A percentile compares a stretch with the other conserved stretches of the same genome.
Conservation (phyloP, 257 asterid species). For the Handroanthus guayacan region DNA sequence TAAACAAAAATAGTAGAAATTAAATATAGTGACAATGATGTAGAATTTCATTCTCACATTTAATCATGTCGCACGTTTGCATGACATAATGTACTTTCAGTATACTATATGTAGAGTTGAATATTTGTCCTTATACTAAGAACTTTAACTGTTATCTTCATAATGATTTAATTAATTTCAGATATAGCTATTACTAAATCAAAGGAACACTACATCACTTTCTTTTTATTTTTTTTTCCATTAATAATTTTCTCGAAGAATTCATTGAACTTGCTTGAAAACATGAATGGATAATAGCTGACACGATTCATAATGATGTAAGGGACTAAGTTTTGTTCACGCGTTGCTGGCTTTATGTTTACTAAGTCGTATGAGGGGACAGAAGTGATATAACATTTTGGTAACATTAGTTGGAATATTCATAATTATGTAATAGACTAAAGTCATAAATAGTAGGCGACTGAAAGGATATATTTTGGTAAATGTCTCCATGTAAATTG, state of each 20-base stretch:
- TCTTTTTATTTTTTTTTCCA: neutral
- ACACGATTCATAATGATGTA: slow-evolving; percentile 5
- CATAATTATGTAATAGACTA: neutral
- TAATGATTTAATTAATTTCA: neutral
- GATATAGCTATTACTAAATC: neutral
- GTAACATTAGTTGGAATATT: neutral
- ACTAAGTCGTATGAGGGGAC: slow-evolving; percentile 7
- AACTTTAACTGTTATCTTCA: too few relatives aligned
- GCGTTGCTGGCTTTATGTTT: neutral
- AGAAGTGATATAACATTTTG: neutral
- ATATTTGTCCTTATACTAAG: too few relatives aligned
- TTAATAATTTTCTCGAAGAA: neutral
- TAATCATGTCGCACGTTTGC: too few relatives aligned
- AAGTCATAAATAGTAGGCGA: neutral
- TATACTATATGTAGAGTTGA: too few relatives aligned
- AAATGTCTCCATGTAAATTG: slow-evolving; percentile 13
- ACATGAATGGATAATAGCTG: neutral
- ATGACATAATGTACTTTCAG: too few relatives aligned
- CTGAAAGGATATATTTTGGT: neutral
- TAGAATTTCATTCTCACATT: too few relatives aligned
- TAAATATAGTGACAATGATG: too few relatives aligned
- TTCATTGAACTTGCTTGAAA: slow-evolving; percentile 26
- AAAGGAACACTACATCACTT: neutral
- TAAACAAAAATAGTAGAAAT: too few relatives aligned
- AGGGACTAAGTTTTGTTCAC: neutral